Conservation (phyloP, 1,139 yeast species). For the Pichia kudriavzevii region DNA sequence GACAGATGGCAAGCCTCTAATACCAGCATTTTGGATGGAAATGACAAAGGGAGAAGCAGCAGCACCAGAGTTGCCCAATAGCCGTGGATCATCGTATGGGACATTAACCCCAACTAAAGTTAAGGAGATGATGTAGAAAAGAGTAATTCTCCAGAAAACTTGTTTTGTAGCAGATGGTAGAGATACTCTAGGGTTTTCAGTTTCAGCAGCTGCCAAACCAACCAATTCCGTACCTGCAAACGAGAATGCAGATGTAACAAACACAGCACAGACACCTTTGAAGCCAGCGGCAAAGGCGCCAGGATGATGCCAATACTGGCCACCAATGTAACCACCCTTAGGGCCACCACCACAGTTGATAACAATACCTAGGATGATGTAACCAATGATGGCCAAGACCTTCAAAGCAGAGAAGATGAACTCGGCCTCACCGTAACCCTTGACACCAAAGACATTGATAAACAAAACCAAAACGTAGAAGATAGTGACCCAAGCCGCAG, state of each 20-base stretch:
- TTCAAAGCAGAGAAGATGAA: constrained; percentile 54
- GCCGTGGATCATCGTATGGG: constrained; percentile 47
- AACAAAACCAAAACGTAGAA: constrained; percentile 51
- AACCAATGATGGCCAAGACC: constrained; percentile 57
- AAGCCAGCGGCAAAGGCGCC: constrained; percentile 57
- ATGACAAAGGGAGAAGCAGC: constrained; percentile 74
- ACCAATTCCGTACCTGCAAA: constrained; percentile 79
- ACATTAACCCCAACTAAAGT: constrained; percentile 59
- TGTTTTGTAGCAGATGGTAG: constrained; percentile 66
- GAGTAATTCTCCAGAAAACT: constrained; percentile 62
- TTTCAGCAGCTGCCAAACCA: constrained; percentile 82
- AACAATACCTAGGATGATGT: constrained; percentile 61
- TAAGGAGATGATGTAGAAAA: constrained; percentile 56
- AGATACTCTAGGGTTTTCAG: constrained; percentile 62
- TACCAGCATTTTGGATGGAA: constrained; percentile 54
- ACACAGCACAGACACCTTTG: constrained; percentile 78
- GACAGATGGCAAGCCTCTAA: constrained; percentile 56
- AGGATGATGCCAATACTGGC: constrained; percentile 49
- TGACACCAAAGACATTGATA: constrained; percentile 54
- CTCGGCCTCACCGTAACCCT: constrained; percentile 64
- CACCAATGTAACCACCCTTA: constrained; percentile 51
- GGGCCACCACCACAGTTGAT: constrained; percentile 67
- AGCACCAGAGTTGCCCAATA: constrained; percentile 39
- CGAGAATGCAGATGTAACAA: constrained; percentile 82
- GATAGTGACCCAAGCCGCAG: constrained; percentile 62